Base-by-base conservation (phyloP, 2,329 filamentous ascomycete species). In the Corinectria fuckeliana region DNA sequence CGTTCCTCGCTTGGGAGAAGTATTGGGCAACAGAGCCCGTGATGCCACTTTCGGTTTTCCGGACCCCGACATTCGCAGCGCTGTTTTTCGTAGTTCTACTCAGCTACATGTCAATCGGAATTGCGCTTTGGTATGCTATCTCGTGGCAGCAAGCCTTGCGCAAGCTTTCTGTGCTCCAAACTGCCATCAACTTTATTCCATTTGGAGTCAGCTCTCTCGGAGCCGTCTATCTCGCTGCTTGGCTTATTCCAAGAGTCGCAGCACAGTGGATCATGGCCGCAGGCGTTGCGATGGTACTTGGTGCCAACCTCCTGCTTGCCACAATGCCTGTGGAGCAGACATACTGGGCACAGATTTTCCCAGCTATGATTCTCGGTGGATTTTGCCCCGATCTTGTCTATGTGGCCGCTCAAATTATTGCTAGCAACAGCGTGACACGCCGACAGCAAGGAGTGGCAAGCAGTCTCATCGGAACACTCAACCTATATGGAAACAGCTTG, bases 401-500 rank as follows among this genome's bases (percentile, higher is more conserved):
- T 52, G 79, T 81, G 0, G 80, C 80, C 0, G 81, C 81, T 0
- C 81, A 85, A 58, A 81, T 85, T 4, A 82, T 85, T 53, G 80
- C 82, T 0, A 84, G 82, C 53, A 83, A 85, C 56, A 77, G 76
- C 1, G 82, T 85, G 26, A 73, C 67, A 3, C 73, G 76, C 3
- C 74, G 76, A 5, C 75, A 85, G 20, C 82, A 85, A 50, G 83
- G 83, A 0, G 74, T 85, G 3, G 82, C 82, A 0, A 80, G 77
- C 0, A 80, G 77, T 13, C 69, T 86, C 2, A 77, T 85, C 7
- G 81, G 82, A 2, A 72, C 70, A 0, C 61, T 76, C 0, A 74
- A 74, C 30, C 60, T 74, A 3, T 75, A 76, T 13, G 74, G 74
- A 1, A 69, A 69, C 47, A 70, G 68, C 16, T 52, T 75, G 0